A percentile compares a stretch with the other conserved stretches of the same genome.
phyloP scores from a whole-genome alignment of 1,284 basidiomycete species.

The Abortiporus biennis region DNA sequence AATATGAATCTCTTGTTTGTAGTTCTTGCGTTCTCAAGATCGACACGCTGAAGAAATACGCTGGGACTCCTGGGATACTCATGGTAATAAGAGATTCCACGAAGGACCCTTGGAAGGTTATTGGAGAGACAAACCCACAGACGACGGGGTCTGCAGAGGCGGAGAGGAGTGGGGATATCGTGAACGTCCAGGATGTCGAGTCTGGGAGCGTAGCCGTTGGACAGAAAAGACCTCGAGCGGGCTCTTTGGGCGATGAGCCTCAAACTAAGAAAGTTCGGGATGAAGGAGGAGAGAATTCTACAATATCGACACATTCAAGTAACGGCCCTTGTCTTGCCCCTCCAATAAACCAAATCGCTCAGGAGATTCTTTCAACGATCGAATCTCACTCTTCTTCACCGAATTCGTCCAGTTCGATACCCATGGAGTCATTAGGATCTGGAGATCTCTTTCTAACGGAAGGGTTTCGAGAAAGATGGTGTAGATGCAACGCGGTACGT shows the following conservation, averaged over 20 bases:
- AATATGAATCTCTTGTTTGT: constrained; percentile 73
- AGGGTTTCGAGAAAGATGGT: constrained; percentile 70
- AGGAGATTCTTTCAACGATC: too few species aligned
- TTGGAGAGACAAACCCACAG: constrained; percentile 23
- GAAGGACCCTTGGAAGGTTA: constrained; percentile 42
- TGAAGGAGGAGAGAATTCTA: constrained; percentile 17
- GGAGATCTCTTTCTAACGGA: constrained; percentile 71
- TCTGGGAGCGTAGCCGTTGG: constrained; percentile 19
- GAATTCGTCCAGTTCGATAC: constrained; percentile 16
- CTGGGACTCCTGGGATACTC: constrained; percentile 55
- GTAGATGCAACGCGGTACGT: constrained; percentile 55
- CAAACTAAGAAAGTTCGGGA: constrained; percentile 43
- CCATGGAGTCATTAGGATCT: constrained; percentile 27
- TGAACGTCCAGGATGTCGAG: constrained; percentile 19
- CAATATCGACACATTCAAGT: constrained; percentile 6
- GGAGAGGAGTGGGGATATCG: too few species aligned
- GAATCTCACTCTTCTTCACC: too few species aligned
- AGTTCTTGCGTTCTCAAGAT: constrained; percentile 52
- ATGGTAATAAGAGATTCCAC: constrained; percentile 53
- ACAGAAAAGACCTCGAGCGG: constrained; percentile 46
- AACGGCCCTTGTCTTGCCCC: constrained; percentile 45
- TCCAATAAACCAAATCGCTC: constrained; percentile 32
- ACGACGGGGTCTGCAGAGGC: neutral
- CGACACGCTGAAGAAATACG: constrained; percentile 48
- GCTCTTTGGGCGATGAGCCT: constrained; percentile 29